Evolutionary conservation across 345 rosid species (phyloP).

Genomic region (Hirschfeldia incana): DNA sequence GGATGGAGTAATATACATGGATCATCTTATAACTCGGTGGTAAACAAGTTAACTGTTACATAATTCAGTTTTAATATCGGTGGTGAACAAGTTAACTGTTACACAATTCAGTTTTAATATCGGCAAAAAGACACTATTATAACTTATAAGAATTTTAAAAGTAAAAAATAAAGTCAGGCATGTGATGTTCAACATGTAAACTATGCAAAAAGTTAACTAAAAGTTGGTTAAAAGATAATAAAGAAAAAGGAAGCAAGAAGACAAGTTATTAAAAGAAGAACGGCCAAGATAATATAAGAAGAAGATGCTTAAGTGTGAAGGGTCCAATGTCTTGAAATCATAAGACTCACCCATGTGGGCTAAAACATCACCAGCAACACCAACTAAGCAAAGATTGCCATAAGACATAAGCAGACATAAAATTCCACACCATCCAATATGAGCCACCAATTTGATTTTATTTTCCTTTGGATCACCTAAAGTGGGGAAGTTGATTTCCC

Average conservation of each 20-base stretch:
- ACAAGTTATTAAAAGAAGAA: background rate
- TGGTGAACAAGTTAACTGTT: no score
- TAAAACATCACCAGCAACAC: conserved; percentile 34
- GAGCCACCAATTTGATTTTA: conserved; percentile 33
- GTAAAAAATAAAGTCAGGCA: background rate
- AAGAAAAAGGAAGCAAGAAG: conserved; percentile 7
- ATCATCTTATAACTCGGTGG: no score
- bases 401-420: conserved; percentile 37
- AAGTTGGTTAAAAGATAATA: background rate
- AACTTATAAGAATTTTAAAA: no score
- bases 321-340: conserved; percentile 35
- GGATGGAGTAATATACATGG: no score
- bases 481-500: conserved; percentile 36
- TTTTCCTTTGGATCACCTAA: conserved; percentile 27
- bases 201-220: background rate
- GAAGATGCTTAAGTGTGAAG: conserved; percentile 7
- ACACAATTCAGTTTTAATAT: no score
- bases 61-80: no score
- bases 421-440: conserved; percentile 36
- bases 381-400: conserved; percentile 36
- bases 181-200: background rate
- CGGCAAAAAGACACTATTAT: no score
- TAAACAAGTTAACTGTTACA: no score
- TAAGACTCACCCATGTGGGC: conserved; percentile 34
- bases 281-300: conserved; percentile 5